Conservation (phyloP, 2,329 filamentous ascomycete species). For the Colletotrichum sp. region DNA sequence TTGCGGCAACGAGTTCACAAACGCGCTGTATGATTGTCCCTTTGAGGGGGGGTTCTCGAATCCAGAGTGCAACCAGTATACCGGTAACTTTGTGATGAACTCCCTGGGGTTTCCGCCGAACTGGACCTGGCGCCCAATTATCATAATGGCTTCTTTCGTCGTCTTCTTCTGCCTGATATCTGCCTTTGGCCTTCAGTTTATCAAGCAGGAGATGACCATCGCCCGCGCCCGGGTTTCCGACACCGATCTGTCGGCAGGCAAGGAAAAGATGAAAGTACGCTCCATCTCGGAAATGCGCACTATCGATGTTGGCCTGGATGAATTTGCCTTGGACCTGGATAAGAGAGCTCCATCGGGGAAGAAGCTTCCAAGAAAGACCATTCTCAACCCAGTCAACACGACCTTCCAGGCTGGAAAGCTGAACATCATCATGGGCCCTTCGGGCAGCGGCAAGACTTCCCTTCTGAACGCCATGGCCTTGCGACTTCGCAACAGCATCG, state of each 20-base stretch:
- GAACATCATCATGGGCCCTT: conserved; percentile 83
- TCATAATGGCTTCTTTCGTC: conserved; percentile 66
- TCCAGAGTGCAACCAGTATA: conserved; percentile 71
- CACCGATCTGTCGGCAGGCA: conserved; percentile 70
- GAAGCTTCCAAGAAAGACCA: conserved; percentile 59
- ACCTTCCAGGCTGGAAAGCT: conserved; percentile 72
- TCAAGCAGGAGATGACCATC: conserved; percentile 73
- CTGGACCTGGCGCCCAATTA: conserved; percentile 72
- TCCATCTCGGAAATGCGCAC: conserved; percentile 59
- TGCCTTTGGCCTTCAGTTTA: conserved; percentile 65
- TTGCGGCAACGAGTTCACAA: conserved; percentile 74
- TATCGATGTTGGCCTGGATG: conserved; percentile 69
- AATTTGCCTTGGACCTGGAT: conserved; percentile 68
- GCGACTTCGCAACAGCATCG: conserved; percentile 65
- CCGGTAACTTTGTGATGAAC: conserved; percentile 71
- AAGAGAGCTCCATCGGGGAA: conserved; percentile 61
- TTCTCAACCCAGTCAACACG: conserved; percentile 70
- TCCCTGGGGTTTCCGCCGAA: conserved; percentile 70
- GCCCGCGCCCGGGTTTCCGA: conserved; percentile 65
- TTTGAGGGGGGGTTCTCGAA: conserved; percentile 64
- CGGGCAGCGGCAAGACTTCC: conserved; percentile 78
- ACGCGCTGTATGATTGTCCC: conserved; percentile 76
- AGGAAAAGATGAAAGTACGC: conserved; percentile 68
- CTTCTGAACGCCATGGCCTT: conserved; percentile 76
- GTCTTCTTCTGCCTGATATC: conserved; percentile 68